Evolutionary conservation across 1,284 basidiomycete genomes (phyloP), one percentile per base, ranked within the genome.

Genomic region (Bjerkandera adusta): DNA sequence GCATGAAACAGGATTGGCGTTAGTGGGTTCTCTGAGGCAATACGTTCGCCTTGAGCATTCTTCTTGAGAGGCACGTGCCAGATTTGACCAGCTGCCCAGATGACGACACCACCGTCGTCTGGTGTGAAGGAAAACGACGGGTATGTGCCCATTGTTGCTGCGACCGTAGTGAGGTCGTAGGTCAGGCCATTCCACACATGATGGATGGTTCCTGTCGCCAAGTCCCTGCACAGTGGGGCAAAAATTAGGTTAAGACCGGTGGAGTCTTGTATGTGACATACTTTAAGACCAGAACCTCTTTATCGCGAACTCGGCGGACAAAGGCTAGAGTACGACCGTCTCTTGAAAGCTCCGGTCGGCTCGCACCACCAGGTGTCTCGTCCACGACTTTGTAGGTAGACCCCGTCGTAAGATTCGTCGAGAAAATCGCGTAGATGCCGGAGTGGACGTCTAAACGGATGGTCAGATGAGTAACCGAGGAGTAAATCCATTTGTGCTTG

Each of bases 111-210:
- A 49, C 76, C 69, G 52, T 83, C 79, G 6, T 68, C 63, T 0
- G 82, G 79, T 0, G 79, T 76, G 60, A 85, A 87, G 3, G 83
- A 71, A 56, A 83, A 87, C 1, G 83, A 81, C 0, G 85, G 83
- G 54, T 87, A 87, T 18, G 85, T 84, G 10, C 85, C 83, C 80
- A 85, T 85, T 0, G 83, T 81, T 4, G 84, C 80, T 11, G 78
- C 83, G 41, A 83, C 70, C 5, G 63, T 61, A 13, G 71, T 70
- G n/a, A 80, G 67, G 57, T 87, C 85, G 53, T 83, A 85, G 2
- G 73, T 80, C 26, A 87, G 70, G 0, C 82, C 85, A 45, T 85
- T 66, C 80, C 81, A 87, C n/a, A 79, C 63, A 54, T 86, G 65
- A 51, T 72, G 75, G 26, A 83, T 65, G 1, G 81, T 81, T 6